Evolutionary conservation across 129 eudicot genomes (phyloP).

Genomic region (Scalesia atractyloides): DNA sequence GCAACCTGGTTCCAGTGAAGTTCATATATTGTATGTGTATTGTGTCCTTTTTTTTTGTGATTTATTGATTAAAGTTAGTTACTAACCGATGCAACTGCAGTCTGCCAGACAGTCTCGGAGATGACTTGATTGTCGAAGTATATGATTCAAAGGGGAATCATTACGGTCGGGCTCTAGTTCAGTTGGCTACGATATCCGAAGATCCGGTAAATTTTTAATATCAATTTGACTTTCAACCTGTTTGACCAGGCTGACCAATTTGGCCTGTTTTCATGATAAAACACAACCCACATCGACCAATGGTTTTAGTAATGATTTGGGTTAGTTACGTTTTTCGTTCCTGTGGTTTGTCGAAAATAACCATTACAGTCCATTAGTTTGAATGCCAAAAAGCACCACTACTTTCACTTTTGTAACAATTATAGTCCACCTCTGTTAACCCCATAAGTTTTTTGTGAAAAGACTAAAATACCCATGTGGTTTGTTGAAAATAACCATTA

Average conservation of each 20-base stretch:
- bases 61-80: slow-evolving; percentile 4
- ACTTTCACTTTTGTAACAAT: no score
- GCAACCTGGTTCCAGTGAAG: slow-evolving; percentile 85
- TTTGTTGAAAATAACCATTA: no score
- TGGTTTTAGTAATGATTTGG: background rate
- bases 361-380: no score
- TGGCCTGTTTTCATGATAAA: background rate
- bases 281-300: background rate
- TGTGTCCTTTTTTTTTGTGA: slow-evolving; percentile 19
- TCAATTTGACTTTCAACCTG: background rate
- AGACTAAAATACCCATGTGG: no score
- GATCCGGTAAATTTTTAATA: slow-evolving; percentile 51
- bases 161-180: slow-evolving; percentile 71
- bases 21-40: slow-evolving; percentile 70
- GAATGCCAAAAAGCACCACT: no score
- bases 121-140: slow-evolving; percentile 66
- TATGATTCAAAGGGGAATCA: slow-evolving; percentile 64
- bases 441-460: no score
- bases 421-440: background rate
- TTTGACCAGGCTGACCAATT: background rate
- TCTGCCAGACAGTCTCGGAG: slow-evolving; percentile 83
- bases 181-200: slow-evolving; percentile 76
- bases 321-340: no score
- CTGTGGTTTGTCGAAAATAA: no score
- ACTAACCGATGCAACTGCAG: slow-evolving; percentile 56